phyloP scores from a whole-genome alignment of 1,284 basidiomycete species.

The Volvariella surrecta region DNA sequence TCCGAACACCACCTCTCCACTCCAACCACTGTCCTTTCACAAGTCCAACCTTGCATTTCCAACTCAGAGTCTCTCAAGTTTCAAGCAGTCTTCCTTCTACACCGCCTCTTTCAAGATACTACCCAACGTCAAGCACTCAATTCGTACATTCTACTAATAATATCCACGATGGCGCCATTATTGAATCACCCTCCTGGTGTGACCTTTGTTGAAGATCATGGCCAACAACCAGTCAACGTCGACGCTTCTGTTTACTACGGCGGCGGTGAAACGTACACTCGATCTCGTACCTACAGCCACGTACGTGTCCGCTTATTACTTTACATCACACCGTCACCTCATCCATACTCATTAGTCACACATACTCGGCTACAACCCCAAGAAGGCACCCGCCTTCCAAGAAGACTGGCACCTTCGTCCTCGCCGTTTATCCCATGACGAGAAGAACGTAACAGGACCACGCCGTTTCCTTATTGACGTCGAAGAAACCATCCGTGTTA shows the following conservation, averaged over 20 bases:
- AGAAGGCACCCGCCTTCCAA: conserved; percentile 58
- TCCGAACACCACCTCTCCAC: neutral
- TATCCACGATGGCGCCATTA: conserved; percentile 35
- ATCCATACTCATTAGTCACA: conserved; percentile 43
- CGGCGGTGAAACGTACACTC: conserved; percentile 63
- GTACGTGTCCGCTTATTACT: conserved; percentile 30
- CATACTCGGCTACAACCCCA: conserved; percentile 58
- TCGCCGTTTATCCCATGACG: conserved; percentile 81
- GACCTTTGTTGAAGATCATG: conserved; percentile 58
- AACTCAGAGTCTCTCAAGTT: neutral
- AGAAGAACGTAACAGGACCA: conserved; percentile 63
- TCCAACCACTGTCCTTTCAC: too few relatives aligned
- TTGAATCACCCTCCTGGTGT: conserved; percentile 54
- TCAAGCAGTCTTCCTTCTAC: neutral
- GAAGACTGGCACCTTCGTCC: conserved; percentile 66
- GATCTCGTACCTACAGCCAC: conserved; percentile 79
- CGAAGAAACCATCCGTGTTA: conserved; percentile 95
- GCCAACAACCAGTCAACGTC: conserved; percentile 44
- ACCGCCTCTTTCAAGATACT: neutral
- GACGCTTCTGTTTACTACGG: conserved; percentile 83
- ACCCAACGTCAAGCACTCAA: conserved; percentile 2
- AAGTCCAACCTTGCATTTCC: too few relatives aligned
- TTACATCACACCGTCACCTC: conserved; percentile 9
- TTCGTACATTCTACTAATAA: conserved; percentile 1
- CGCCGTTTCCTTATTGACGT: conserved; percentile 95